These are phyloP conservation scores for Phyllosticta paracitricarpa DNA, from an alignment of 2,329 filamentous ascomycete genomes.

Conservation along the genomic window DNA sequence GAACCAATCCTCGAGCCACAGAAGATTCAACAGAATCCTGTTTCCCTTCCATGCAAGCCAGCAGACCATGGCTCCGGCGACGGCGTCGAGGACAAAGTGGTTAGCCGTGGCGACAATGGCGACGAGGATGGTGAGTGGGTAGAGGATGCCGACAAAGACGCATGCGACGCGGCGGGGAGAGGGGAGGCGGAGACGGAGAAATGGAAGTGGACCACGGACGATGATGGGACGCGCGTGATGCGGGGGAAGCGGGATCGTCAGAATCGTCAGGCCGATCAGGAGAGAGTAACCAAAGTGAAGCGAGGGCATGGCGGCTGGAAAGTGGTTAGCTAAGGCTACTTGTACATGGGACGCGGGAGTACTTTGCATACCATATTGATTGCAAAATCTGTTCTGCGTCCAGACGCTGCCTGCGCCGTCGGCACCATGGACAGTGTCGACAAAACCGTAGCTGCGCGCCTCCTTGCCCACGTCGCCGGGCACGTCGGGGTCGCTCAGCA, in stretches of 20 bases:
- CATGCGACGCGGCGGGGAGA: slow-evolving; percentile 43
- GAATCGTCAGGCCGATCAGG: slow-evolving; percentile 60
- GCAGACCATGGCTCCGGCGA: slow-evolving; percentile 58
- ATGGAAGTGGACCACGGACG: slow-evolving; percentile 18
- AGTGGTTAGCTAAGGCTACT: neutral
- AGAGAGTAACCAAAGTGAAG: slow-evolving; percentile 68
- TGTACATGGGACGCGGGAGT: neutral
- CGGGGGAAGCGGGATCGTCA: slow-evolving; percentile 52
- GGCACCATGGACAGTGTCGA: slow-evolving; percentile 48
- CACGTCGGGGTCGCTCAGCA: slow-evolving; percentile 45
- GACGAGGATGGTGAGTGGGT: slow-evolving; percentile 54
- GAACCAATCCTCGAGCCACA: slow-evolving; percentile 59
- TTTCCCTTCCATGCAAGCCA: slow-evolving; percentile 52
- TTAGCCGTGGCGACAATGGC: slow-evolving; percentile 65
- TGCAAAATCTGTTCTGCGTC: slow-evolving; percentile 65
- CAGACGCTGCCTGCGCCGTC: slow-evolving; percentile 57
- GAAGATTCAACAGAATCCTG: slow-evolving; percentile 48
- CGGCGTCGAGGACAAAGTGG: slow-evolving; percentile 61
- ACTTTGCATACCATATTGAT: slow-evolving; percentile 53
- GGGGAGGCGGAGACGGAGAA: slow-evolving; percentile 31
- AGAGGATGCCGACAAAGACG: slow-evolving; percentile 46
- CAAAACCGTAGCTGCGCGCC: slow-evolving; percentile 50
- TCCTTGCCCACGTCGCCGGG: slow-evolving; percentile 46
- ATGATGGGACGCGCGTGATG: slow-evolving; percentile 37
- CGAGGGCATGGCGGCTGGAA: slow-evolving; percentile 59